A percentile compares a stretch with the other conserved stretches of the same genome.
Evolutionary conservation across 1,284 basidiomycete genomes (phyloP).

Genomic region (Sphagnurus paluster): DNA sequence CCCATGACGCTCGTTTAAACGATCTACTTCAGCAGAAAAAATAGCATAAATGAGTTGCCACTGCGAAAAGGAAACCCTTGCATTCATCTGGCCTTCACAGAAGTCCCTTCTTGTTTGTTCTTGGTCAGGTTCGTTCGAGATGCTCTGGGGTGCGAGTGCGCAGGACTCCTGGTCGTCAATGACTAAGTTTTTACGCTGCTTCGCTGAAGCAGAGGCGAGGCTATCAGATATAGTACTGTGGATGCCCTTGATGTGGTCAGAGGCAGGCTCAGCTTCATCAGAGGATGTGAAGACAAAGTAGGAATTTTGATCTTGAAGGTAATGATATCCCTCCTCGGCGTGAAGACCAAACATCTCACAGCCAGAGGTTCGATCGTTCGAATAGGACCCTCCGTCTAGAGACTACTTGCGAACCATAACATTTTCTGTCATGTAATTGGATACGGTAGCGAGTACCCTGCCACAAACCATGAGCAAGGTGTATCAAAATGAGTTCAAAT

Average conservation of each 20-base stretch:
- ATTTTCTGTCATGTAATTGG: no score
- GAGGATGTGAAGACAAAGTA: conserved; percentile 66
- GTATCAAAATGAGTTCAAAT: no score
- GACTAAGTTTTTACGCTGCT: conserved; percentile 59
- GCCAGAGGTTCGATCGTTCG: no score
- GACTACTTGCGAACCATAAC: no score
- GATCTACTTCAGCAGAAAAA: no score
- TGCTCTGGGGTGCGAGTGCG: conserved; percentile 60
- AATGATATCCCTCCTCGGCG: conserved; percentile 71
- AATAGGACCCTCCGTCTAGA: no score
- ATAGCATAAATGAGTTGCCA: no score
- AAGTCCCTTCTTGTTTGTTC: conserved; percentile 52
- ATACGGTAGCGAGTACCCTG: no score
- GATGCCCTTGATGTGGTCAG: conserved; percentile 51
- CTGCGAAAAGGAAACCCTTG: no score
- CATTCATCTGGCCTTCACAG: conserved; percentile 62
- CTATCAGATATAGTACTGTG: conserved; percentile 39
- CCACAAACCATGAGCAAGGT: no score
- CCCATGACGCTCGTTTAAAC: no score
- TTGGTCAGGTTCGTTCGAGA: conserved; percentile 48
- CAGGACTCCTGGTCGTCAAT: conserved; percentile 77
- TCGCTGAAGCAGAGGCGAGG: conserved; percentile 38
- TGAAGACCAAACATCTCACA: no score
- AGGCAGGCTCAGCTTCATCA: conserved; percentile 46
- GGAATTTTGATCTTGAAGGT: conserved; percentile 78